Conservation (phyloP, 768 basidiomycete genomes). For the Leucogyrophana mollusca region DNA sequence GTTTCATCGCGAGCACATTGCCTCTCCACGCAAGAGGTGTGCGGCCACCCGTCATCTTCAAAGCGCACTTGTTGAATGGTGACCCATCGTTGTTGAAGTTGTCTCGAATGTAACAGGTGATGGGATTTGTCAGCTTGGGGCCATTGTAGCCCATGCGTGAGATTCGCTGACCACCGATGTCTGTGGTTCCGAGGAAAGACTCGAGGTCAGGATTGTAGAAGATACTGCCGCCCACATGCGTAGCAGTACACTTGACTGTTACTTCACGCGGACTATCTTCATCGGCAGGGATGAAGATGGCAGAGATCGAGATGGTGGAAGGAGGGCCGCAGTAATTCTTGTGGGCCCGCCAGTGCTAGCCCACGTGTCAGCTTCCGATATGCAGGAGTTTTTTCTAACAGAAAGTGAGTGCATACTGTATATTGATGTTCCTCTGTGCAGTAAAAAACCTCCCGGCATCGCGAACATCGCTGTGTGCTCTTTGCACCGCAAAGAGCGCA, state of each 20-base stretch:
- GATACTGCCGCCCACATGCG: neutral
- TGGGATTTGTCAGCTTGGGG: neutral
- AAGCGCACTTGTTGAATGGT: no score
- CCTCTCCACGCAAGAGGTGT: conserved; percentile 6
- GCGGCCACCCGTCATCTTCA: neutral
- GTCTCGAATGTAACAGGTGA: conserved; percentile 11
- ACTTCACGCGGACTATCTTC: no score
- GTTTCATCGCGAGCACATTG: conserved; percentile 4
- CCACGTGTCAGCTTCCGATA: no score
- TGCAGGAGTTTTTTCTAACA: no score
- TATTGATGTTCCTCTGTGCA: conserved; percentile 1
- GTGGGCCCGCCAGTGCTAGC: no score
- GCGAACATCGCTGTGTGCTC: neutral
- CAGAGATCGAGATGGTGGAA: neutral
- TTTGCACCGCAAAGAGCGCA: neutral
- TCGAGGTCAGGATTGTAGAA: neutral
- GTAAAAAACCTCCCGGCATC: neutral
- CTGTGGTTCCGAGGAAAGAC: neutral
- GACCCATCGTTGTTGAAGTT: no score
- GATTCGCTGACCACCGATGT: neutral
- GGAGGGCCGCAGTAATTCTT: conserved; percentile 2
- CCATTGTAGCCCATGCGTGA: neutral
- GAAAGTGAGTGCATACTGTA: neutral
- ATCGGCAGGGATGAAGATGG: conserved; percentile 2
- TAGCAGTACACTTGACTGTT: neutral